Conservation (phyloP, 164 flowering plant species). For the Chimonanthus salicifolius region DNA sequence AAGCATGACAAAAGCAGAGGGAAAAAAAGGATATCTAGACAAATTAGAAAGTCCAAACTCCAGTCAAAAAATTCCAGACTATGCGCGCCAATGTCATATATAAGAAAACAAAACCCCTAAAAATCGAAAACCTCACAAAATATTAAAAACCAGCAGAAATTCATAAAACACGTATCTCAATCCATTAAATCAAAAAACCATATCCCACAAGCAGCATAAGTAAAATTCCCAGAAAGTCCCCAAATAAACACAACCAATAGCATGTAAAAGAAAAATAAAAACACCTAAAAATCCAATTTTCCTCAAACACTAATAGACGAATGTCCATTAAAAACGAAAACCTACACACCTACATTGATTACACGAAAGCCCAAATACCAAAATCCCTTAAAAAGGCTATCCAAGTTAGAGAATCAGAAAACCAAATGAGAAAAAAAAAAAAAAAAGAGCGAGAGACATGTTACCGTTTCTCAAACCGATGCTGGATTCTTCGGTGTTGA, state of each 20-base stretch:
- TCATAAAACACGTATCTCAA: no score
- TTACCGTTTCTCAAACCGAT: slow-evolving; percentile 63
- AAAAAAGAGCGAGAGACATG: slow-evolving; percentile 1
- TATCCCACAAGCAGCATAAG: no score
- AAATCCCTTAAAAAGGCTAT: slow-evolving; percentile 1
- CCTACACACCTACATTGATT: slow-evolving; percentile 5
- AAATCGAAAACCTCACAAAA: no score
- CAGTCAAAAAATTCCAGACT: no score
- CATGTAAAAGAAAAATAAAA: neutral
- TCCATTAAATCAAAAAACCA: no score
- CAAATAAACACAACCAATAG: neutral
- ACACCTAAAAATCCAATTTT: neutral
- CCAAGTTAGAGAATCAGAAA: neutral
- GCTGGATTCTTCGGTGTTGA: slow-evolving; percentile 90
- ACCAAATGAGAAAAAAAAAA: neutral
- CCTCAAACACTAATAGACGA: neutral
- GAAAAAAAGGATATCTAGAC: no score
- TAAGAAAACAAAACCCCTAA: no score
- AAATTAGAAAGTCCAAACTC: no score
- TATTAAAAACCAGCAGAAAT: no score
- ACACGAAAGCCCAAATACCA: slow-evolving; percentile 5
- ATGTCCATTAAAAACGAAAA: neutral
- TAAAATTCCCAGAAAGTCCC: neutral
- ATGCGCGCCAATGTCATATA: no score
- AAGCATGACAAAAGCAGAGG: no score